These are phyloP conservation scores for Canavalia gladiata DNA, from an alignment of 306 rosid genomes.

Conservation along the genomic window DNA sequence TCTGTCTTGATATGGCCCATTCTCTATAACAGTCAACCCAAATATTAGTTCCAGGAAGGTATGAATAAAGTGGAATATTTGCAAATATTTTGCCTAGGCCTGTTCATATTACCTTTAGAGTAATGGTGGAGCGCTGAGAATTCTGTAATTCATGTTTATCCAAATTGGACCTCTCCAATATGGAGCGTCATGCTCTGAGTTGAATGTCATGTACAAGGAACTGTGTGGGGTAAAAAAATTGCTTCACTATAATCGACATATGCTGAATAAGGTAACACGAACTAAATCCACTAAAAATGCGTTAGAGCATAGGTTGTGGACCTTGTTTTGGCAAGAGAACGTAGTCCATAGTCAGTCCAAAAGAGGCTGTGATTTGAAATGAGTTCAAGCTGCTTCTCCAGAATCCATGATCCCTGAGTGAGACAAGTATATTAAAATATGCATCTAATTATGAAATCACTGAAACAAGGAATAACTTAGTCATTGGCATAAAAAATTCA, in stretches of 20 bases:
- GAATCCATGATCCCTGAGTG: constrained; percentile 79
- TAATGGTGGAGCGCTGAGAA: constrained; percentile 95
- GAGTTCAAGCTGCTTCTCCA: constrained; percentile 87
- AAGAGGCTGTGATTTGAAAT: constrained; percentile 78
- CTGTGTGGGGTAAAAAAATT: constrained; percentile 44
- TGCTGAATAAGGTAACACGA: constrained; percentile 33
- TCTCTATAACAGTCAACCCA: constrained; percentile 58
- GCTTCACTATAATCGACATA: constrained; percentile 38
- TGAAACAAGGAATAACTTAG: constrained; percentile 1
- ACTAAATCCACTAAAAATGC: constrained; percentile 6
- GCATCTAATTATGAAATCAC: constrained; percentile 33
- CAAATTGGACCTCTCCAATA: constrained; percentile 97
- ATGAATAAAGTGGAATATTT: background rate
- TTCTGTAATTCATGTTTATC: constrained; percentile 80
- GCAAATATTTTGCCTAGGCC: constrained; percentile 41
- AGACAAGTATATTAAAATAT: constrained; percentile 27
- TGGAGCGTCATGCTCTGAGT: constrained; percentile 87
- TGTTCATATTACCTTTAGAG: constrained; percentile 66
- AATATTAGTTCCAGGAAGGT: constrained; percentile 36
- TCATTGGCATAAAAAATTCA: constrained; percentile 19
- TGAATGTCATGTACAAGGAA: constrained; percentile 88
- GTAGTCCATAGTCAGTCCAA: constrained; percentile 92
- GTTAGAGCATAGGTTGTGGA: constrained; percentile 38
- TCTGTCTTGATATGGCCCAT: constrained; percentile 77
- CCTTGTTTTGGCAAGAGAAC: constrained; percentile 93